Conservation (phyloP, 2,329 filamentous ascomycete genomes). For the Colletotrichum destructivum region DNA sequence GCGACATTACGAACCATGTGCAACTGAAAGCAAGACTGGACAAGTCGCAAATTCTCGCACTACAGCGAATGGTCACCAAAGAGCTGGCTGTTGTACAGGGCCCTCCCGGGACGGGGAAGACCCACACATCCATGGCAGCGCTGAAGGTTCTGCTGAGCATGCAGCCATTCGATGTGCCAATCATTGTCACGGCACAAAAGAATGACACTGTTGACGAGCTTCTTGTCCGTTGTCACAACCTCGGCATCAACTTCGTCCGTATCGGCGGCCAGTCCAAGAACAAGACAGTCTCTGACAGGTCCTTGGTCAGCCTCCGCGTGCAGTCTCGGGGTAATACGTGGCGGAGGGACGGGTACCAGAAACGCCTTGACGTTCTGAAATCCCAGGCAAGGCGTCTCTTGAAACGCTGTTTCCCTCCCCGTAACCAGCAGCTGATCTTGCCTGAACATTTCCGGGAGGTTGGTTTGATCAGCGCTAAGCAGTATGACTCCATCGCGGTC, state of each 20-base stretch:
- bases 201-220: slow-evolving; percentile 94
- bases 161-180: slow-evolving; percentile 72
- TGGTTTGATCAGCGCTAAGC: slow-evolving; percentile 24
- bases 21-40: slow-evolving; percentile 68
- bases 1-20: slow-evolving; percentile 34
- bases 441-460: slow-evolving; percentile 25
- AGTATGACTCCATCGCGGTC: slow-evolving; percentile 22
- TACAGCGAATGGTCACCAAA: slow-evolving; percentile 79
- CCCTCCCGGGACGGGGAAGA: slow-evolving; percentile 83
- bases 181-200: slow-evolving; percentile 88
- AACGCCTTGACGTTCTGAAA: slow-evolving; percentile 17
- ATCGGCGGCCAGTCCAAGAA: slow-evolving; percentile 80
- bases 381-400: slow-evolving; percentile 19
- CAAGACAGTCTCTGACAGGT: slow-evolving; percentile 74
- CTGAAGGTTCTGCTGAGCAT: slow-evolving; percentile 77
- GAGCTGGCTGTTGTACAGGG: slow-evolving; percentile 86
- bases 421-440: slow-evolving; percentile 9
- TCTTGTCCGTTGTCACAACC: slow-evolving; percentile 71
- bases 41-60: slow-evolving; percentile 77
- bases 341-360: slow-evolving; percentile 18
- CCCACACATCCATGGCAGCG: slow-evolving; percentile 82
- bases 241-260: slow-evolving; percentile 70
- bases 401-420: slow-evolving; percentile 17
- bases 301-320: slow-evolving; percentile 72
- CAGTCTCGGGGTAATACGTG: slow-evolving; percentile 44